phyloP scores from a whole-genome alignment of 495 filamentous ascomycete species.

The Lophiotrema nucula region DNA sequence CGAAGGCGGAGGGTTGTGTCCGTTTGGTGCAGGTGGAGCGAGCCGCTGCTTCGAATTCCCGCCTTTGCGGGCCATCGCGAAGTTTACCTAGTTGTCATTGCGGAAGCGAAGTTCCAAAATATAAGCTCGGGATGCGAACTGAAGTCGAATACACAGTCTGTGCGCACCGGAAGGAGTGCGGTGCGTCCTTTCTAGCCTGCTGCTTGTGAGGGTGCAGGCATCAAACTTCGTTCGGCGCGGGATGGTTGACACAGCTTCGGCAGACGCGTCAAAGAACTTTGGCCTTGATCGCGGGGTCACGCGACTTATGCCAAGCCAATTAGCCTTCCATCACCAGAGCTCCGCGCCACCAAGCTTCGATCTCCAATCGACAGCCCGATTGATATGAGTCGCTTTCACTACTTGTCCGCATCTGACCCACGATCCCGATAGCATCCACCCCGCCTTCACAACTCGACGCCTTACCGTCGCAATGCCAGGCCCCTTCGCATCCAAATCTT shows the following conservation, averaged over 20 bases:
- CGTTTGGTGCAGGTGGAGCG: constrained; percentile 13
- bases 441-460: too few relatives aligned
- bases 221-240: too few relatives aligned
- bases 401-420: too few relatives aligned
- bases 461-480: constrained; percentile 55
- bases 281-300: constrained; percentile 22
- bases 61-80: constrained; percentile 32
- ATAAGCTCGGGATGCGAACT: too few relatives aligned
- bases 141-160: too few relatives aligned
- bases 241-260: too few relatives aligned
- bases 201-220: too few relatives aligned
- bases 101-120: not conserved
- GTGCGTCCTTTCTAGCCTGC: too few relatives aligned
- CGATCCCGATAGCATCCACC: too few relatives aligned
- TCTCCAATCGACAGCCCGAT: not conserved
- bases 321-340: constrained; percentile 11
- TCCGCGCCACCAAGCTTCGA: not conserved
- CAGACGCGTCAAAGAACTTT: too few relatives aligned
- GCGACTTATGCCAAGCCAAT: constrained; percentile 26
- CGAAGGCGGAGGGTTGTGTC: constrained; percentile 43
- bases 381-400: too few relatives aligned
- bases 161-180: not conserved
- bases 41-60: constrained; percentile 27
- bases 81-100: constrained; percentile 16
- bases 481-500: constrained; percentile 67